Evolutionary conservation across 306 rosid genomes (phyloP).

Genomic region (Vigna radiata): DNA sequence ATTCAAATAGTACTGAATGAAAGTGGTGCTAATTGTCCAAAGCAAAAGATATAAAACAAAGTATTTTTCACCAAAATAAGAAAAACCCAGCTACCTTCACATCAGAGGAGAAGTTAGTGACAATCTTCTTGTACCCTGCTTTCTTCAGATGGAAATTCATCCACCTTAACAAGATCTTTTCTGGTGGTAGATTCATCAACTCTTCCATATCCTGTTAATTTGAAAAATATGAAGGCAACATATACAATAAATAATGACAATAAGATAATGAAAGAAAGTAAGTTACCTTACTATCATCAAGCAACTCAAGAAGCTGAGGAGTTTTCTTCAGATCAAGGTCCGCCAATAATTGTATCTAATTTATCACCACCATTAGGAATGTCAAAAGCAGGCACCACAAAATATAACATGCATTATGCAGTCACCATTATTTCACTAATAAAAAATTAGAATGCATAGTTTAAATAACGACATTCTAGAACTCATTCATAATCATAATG

Average conservation of each 20-base stretch:
- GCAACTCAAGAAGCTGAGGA: constrained; percentile 94
- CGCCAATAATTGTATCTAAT: constrained; percentile 93
- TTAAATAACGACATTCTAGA: not conserved
- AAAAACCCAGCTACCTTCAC: constrained; percentile 67
- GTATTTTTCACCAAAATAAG: not conserved
- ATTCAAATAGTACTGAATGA: not conserved
- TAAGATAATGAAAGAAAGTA: constrained; percentile 35
- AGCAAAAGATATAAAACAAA: constrained; percentile 4
- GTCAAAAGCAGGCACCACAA: constrained; percentile 32
- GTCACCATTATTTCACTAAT: not conserved
- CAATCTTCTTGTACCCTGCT: constrained; percentile 75
- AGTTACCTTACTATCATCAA: constrained; percentile 80
- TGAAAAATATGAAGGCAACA: constrained; percentile 37
- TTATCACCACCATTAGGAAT: constrained; percentile 38
- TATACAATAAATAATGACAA: constrained; percentile 33
- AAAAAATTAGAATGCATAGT: not conserved
- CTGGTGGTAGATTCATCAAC: constrained; percentile 95
- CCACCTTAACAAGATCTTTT: constrained; percentile 93
- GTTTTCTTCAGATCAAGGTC: constrained; percentile 96
- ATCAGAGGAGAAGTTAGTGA: constrained; percentile 92
- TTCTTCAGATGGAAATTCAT: constrained; percentile 96
- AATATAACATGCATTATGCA: not conserved
- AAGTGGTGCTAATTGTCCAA: constrained; percentile 34
- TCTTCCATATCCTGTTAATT: constrained; percentile 91
- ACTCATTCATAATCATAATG: too few relatives aligned